These are phyloP conservation scores for Zymoseptoria brevis DNA, from an alignment of 2,329 filamentous ascomycete species.

Conservation along the genomic window DNA sequence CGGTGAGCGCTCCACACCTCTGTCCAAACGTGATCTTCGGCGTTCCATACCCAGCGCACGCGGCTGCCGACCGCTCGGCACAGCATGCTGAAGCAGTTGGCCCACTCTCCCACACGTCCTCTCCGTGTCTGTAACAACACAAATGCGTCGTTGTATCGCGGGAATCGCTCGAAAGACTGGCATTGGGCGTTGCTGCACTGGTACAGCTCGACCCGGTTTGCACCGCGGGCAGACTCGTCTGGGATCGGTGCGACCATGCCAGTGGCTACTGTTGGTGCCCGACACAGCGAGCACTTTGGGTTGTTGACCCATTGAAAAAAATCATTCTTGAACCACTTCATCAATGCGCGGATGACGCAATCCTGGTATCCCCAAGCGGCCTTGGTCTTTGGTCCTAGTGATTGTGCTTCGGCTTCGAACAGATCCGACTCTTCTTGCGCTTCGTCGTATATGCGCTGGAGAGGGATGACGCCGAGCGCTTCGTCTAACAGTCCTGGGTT, in stretches of 20 bases:
- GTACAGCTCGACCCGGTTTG: slow-evolving; percentile 81
- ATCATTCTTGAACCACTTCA: slow-evolving; percentile 91
- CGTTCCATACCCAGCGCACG: slow-evolving; percentile 97
- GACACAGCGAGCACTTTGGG: slow-evolving; percentile 73
- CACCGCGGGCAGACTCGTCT: slow-evolving; percentile 83
- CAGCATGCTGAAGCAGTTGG: slow-evolving; percentile 97
- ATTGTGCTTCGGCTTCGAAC: slow-evolving; percentile 77
- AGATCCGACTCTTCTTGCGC: slow-evolving; percentile 91
- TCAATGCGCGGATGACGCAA: slow-evolving; percentile 80
- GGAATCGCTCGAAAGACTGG: slow-evolving; percentile 76
- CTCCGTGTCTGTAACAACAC: slow-evolving; percentile 76
- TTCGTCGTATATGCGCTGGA: slow-evolving; percentile 86
- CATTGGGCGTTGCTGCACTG: slow-evolving; percentile 72
- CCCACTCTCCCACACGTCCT: slow-evolving; percentile 90
- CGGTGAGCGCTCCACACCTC: slow-evolving; percentile 94
- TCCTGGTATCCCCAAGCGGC: slow-evolving; percentile 97
- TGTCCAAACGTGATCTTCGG: slow-evolving; percentile 95
- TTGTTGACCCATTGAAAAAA: slow-evolving; percentile 99
- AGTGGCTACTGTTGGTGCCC: slow-evolving; percentile 71
- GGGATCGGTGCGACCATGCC: slow-evolving; percentile 79
- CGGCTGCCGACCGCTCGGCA: slow-evolving; percentile 85
- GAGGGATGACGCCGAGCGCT: slow-evolving; percentile 73
- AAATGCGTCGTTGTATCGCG: slow-evolving; percentile 92
- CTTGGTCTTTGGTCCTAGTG: slow-evolving; percentile 66
- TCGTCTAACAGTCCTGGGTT: slow-evolving; percentile 93